phyloP scores from a whole-genome alignment of 257 asterid genomes.

The Scutellaria barbata region DNA sequence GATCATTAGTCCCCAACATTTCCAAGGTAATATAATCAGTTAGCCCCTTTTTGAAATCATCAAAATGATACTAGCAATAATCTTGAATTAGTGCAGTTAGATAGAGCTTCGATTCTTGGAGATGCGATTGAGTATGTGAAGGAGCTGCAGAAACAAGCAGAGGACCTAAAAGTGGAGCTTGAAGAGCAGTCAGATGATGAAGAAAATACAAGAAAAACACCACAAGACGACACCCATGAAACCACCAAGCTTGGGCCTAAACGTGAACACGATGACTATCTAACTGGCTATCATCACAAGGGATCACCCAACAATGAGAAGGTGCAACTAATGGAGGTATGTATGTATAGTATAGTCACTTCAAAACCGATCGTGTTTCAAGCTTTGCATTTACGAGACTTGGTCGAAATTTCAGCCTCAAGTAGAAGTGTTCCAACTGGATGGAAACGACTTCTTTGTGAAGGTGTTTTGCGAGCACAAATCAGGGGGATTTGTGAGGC shows the following conservation, averaged over 20 bases:
- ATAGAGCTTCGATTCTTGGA: conserved; percentile 89
- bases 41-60: background rate
- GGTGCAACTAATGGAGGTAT: conserved; percentile 94
- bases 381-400: no score
- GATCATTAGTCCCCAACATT: conserved; percentile 87
- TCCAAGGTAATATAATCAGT: conserved; percentile 55
- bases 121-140: conserved; percentile 85
- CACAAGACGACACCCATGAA: conserved; percentile 16
- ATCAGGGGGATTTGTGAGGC: conserved; percentile 75
- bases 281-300: conserved; percentile 43
- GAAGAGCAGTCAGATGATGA: conserved; percentile 72
- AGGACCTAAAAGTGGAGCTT: conserved; percentile 72
- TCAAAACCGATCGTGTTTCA: no score
- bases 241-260: conserved; percentile 37
- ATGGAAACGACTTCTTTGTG: conserved; percentile 80
- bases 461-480: conserved; percentile 89
- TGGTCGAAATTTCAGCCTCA: conserved; percentile 63
- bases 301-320: conserved; percentile 48
- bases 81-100: conserved; percentile 50
- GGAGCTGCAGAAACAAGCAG: conserved; percentile 69
- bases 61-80: background rate
- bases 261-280: conserved; percentile 37
- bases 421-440: conserved; percentile 85
- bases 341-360: no score
- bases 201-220: conserved; percentile 34